Evolutionary conservation across 1,284 basidiomycete species (phyloP), one percentile per base, ranked within the genome.

Genomic region (Neolentinus lepideus): DNA sequence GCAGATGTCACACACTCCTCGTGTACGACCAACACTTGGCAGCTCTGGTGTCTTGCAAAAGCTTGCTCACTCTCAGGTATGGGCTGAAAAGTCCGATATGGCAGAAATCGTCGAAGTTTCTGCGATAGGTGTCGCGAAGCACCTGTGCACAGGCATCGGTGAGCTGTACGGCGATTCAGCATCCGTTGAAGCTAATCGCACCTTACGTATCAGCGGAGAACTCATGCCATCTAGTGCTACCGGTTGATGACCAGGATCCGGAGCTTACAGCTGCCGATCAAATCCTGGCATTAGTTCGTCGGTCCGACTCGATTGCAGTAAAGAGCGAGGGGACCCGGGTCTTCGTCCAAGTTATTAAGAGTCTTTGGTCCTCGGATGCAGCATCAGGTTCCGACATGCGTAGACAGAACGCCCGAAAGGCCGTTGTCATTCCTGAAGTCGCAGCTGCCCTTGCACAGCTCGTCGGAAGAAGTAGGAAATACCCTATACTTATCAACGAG

Each of bases 241-340:
- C 81, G n/a, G 58, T 63, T 10, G 57, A 64, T 33, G 60, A 67
- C 54, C 66, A 67, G 0, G 58, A 65, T n/a, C 53, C 60, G 21
- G 58, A 63, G 3, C 16, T n/a, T 2, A 75, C 76, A 14, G 84
- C 85, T 1, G 70, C 94, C 33, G 72, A 81, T 12, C 83, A 85
- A 55, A 80, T 98, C 24, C 74, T 96, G 29, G 80, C 80, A 2
- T 78, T 98, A 29, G 79, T 90, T 31, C 76, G 78, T 53, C 86
- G 93, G 45, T 90, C 92, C 1, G 89, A 96, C 64, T 88, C 89
- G 27, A 75, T 90, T 3, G 82, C 92, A 0, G 77, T 96, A 31
- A 89, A 88, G 69, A 92, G 91, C 65, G 96, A 98, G 72, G 90
- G 88, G 22, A 90, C 92, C 12, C 85, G 95, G 11, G 83, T 96